Evolutionary conservation across 2,329 filamentous ascomycete species (phyloP), one percentile per base, ranked within the genome.

Genomic region (Aaosphaeria arxii): DNA sequence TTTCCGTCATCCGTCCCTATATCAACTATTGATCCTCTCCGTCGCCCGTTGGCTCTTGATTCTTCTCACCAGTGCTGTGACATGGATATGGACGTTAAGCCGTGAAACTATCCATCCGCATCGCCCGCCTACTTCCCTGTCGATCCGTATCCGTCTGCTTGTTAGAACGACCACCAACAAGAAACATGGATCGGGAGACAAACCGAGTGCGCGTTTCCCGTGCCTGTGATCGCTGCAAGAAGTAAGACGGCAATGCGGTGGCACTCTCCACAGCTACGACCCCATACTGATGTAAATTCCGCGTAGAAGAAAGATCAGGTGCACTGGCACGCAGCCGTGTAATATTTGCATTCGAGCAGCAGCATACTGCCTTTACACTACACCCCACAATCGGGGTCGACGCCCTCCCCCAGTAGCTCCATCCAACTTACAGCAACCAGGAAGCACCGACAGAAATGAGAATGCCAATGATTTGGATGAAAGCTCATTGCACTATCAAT

Each of bases 191-290:
- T 1, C 57, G 52, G 31, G 72, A 74, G 43, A 59, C 73, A 13
- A 66, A 67, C 17, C 68, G 74, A 44, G 75, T 36, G 33, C 9
- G 33, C 9, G 33, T 77, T 43, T 77, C 71, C 48, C 66, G 75
- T 29, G 75, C 75, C n/a, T 77, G 75, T 55, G 75, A 77, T 59
- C 63, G 70, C 45, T 78, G 75, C 61, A 77, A 77, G 59, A 74
- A 67, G 75, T 77, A 57, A 61, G 66, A 24, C 17, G 17, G 17
- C 33, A 9, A 24, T 24, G 17, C 17, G 17, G 17, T 24, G 17
- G 17, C 17, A 24, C 55, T n/a, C 28, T 6, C 6, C 33, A 49
- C 33, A 36, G n/a, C 33, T n/a, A 36, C 33, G n/a, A 9, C n/a
- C 17, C 17, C 17, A 24, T 24, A 3, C 17, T 24, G 17, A 24